These are phyloP conservation scores for Diaporthe sp. DNA, from an alignment of 2,329 filamentous ascomycete genomes.

Conservation along the genomic window DNA sequence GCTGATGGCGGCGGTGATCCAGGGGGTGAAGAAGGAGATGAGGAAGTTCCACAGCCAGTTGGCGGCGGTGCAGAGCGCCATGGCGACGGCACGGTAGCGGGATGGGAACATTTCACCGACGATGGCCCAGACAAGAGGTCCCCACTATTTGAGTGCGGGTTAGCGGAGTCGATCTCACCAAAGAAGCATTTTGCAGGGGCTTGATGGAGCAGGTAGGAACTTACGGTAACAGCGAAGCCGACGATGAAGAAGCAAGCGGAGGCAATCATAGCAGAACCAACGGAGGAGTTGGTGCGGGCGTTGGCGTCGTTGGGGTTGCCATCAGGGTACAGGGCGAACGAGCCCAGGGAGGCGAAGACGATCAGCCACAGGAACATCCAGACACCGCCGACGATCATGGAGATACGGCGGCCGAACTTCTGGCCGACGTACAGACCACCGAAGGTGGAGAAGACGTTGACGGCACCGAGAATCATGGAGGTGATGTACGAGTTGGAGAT, in stretches of 20 bases:
- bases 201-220: background rate
- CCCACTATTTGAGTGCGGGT: conserved; percentile 65
- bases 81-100: conserved; percentile 39
- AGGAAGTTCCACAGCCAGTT: conserved; percentile 75
- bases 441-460: conserved; percentile 78
- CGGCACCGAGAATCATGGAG: conserved; percentile 75
- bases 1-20: conserved; percentile 72
- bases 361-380: conserved; percentile 77
- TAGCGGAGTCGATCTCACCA: conserved; percentile 18
- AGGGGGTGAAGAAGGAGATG: conserved; percentile 75
- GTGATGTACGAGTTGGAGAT: conserved; percentile 75
- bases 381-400: conserved; percentile 73
- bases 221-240: conserved; percentile 67
- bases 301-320: conserved; percentile 54
- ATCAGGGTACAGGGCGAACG: conserved; percentile 46
- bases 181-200: background rate
- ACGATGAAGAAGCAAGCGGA: conserved; percentile 81
- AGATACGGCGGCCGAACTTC: conserved; percentile 75
- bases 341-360: conserved; percentile 73
- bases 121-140: conserved; percentile 77
- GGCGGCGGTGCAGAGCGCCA: conserved; percentile 52
- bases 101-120: conserved; percentile 66
- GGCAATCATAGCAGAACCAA: conserved; percentile 78
- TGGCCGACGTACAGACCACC: conserved; percentile 77
- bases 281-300: conserved; percentile 46